Evolutionary conservation across 2,329 filamentous ascomycete species (phyloP), one percentile per base, ranked within the genome.

Genomic region (Lasiodiplodia theobromae): DNA sequence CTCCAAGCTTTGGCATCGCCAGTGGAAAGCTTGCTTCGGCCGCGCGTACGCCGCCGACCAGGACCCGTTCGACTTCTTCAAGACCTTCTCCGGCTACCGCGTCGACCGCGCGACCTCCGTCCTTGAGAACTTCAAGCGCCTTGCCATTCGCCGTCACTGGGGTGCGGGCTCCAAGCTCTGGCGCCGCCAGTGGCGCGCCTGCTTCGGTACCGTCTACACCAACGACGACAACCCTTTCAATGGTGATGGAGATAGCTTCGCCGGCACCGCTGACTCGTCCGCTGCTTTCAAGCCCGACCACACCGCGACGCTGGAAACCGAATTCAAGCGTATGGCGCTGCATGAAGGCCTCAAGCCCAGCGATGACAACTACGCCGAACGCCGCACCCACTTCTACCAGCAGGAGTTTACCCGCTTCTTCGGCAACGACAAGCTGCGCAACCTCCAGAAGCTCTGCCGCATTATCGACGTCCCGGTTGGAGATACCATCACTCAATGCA

Each of bases 361-460:
- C 11, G 18, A 21, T 23, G 3, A 21, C 4, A 12, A 51, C 12
- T 66, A 47, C 21, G 14, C 18, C 3, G 2, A 37, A 4, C n/a
- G 51, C n/a, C 63, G 63, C 10, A 18, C 21, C 16, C 25, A 37
- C 11, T 65, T 37, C 38, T 69, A 25, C 18, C 68, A 70, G 11
- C 66, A 66, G 16, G 12, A 72, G 65, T 71, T 76, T 44, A 51
- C 64, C 2, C 71, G 71, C 60, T 69, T 72, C 60, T 76, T 74
- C 37, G 73, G 71, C 2, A 52, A 66, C 47, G 67, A 68, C 25
- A 72, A 70, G 37, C 69, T 78, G 12, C 69, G 71, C 12, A 68
- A 68, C 2, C 77, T 73, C 72, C 74, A 76, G 58, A 68, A 73
- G 16, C 67, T 78, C 3, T 78, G 77, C 58, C 47, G 63, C 3